phyloP scores from a whole-genome alignment of 805 yeast species.

The Wickerhamiella hasegawae region DNA sequence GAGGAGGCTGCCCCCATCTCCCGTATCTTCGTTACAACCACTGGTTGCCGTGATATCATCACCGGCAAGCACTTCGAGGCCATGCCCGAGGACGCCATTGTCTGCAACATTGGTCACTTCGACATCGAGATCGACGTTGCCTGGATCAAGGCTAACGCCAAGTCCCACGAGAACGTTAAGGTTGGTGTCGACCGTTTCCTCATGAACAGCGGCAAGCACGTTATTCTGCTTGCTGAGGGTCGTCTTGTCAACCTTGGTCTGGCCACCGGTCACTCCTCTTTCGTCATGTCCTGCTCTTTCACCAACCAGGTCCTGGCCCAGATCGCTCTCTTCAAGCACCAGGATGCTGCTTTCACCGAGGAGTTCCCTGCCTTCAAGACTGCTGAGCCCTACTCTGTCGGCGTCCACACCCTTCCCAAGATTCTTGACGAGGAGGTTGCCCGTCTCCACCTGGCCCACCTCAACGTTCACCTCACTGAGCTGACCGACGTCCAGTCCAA shows the following conservation, averaged over 20 bases:
- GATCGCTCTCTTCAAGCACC: constrained; percentile 87
- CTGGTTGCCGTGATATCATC: constrained; percentile 98
- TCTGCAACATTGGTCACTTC: constrained; percentile 98
- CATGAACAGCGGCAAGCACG: constrained; percentile 76
- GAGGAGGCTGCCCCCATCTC: constrained; percentile 85
- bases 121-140: constrained; percentile 99
- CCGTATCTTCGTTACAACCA: constrained; percentile 97
- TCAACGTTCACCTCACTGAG: constrained; percentile 73
- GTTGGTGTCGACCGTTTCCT: constrained; percentile 98
- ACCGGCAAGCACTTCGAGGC: constrained; percentile 68
- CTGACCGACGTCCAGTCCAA: constrained; percentile 75
- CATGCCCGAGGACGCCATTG: constrained; percentile 99
- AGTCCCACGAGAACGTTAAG: constrained; percentile 88
- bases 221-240: constrained; percentile 96
- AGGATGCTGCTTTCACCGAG: constrained; percentile 63
- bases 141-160: constrained; percentile 91
- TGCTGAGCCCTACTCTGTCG: constrained; percentile 78
- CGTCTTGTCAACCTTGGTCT: constrained; percentile 98
- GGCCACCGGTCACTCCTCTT: constrained; percentile 98
- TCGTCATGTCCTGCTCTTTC: constrained; percentile 99
- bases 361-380: constrained; percentile 79
- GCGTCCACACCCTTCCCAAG: constrained; percentile 96
- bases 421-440: constrained; percentile 98
- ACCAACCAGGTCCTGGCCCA: constrained; percentile 98
- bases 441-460: constrained; percentile 85